Percentiles rank a stretch among this genome's conserved stretches.
phyloP scores from a whole-genome alignment of 192 early-diverging fungal species.

The Glomus cerebriforme region DNA sequence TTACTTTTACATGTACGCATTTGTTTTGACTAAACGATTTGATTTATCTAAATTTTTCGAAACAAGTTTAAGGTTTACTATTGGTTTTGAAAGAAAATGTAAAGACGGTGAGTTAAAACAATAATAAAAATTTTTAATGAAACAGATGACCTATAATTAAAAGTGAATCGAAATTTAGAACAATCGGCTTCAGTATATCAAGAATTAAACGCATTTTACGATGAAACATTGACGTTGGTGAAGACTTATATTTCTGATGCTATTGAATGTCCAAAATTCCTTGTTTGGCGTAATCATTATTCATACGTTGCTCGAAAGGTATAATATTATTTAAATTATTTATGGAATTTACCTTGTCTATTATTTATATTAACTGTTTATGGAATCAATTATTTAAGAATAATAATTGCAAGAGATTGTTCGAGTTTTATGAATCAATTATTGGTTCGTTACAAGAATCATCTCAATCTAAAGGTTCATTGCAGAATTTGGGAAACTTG shows the following conservation, averaged over 20 bases:
- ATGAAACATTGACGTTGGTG: conserved; percentile 29
- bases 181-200: background rate
- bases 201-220: background rate
- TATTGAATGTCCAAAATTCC: conserved; percentile 31
- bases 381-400: background rate
- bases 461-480: background rate
- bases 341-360: background rate
- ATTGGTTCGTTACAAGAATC: background rate
- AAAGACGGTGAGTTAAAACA: conserved; percentile 29
- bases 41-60: conserved; percentile 45
- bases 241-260: conserved; percentile 25
- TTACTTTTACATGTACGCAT: conserved; percentile 34
- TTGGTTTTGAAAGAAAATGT: conserved; percentile 43
- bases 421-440: background rate
- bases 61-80: conserved; percentile 40
- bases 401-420: background rate
- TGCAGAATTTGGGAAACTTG: background rate
- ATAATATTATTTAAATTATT: background rate
- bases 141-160: background rate
- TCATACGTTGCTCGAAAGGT: conserved; percentile 49
- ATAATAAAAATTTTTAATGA: background rate
- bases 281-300: conserved; percentile 45
- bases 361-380: background rate
- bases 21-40: conserved; percentile 22
- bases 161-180: background rate